phyloP scores from a whole-genome alignment of 371 early-diverging fungal genomes.

The Mucor indicus region DNA sequence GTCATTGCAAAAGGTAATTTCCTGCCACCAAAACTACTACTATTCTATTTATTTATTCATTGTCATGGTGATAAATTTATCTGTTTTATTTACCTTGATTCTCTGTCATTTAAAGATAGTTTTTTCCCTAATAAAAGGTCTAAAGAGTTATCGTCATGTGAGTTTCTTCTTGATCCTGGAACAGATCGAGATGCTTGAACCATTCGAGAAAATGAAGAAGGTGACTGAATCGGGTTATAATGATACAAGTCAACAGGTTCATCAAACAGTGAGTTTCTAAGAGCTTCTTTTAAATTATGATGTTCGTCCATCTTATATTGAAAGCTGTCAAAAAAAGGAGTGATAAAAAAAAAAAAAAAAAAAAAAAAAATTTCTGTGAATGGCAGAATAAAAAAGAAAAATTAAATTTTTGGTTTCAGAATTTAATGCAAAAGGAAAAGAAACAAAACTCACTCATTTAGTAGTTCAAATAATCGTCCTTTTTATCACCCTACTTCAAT shows the following conservation, averaged over 20 bases:
- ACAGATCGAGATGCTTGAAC: constrained; percentile 20
- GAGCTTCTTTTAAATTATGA: constrained; percentile 1
- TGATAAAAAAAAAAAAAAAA: too few relatives aligned
- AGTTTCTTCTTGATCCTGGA: constrained; percentile 39
- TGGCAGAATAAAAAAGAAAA: too few relatives aligned
- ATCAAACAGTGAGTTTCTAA: constrained; percentile 8
- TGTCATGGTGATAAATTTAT: too few relatives aligned
- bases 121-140: constrained; percentile 3
- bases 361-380: too few relatives aligned
- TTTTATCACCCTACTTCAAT: too few relatives aligned
- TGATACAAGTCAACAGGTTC: constrained; percentile 11
- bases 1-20: constrained; percentile 12
- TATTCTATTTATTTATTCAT: too few relatives aligned
- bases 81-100: constrained; percentile 7
- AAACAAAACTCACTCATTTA: too few relatives aligned
- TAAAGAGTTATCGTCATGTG: constrained; percentile 22
- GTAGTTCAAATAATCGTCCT: too few relatives aligned
- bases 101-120: constrained; percentile 10
- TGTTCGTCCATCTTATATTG: background rate
- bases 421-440: too few relatives aligned
- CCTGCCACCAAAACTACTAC: too few relatives aligned
- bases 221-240: constrained; percentile 9
- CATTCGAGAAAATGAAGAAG: constrained; percentile 6
- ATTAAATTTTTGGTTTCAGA: too few relatives aligned
- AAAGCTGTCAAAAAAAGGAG: too few relatives aligned